phyloP scores from a whole-genome alignment of 2,329 filamentous ascomycete genomes.

The Aaosphaeria arxii region DNA sequence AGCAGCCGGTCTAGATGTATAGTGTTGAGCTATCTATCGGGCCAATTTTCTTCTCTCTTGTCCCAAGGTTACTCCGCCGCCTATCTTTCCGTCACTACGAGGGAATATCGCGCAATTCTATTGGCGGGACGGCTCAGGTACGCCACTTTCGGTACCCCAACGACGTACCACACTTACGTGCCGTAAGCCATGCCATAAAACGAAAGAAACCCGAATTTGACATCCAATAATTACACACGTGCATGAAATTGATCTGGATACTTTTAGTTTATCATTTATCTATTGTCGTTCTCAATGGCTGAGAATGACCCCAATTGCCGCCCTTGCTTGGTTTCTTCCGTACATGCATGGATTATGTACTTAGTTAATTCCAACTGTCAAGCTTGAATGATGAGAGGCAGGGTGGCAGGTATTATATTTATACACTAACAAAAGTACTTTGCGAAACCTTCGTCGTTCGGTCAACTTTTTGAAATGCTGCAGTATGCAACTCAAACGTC shows the following conservation, averaged over 20 bases:
- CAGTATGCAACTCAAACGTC: no score
- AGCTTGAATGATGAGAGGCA: no score
- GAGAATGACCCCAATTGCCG: not conserved
- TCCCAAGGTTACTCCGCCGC: slow-evolving; percentile 1
- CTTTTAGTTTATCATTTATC: not conserved
- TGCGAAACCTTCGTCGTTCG: no score
- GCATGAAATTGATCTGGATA: not conserved
- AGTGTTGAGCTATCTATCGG: not conserved
- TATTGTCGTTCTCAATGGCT: not conserved
- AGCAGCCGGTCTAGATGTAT: not conserved
- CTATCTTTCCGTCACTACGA: slow-evolving; percentile 11
- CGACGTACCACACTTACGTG: not conserved
- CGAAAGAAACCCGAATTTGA: not conserved
- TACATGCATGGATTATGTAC: no score
- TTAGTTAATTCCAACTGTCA: no score
- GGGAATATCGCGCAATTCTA: slow-evolving; percentile 10
- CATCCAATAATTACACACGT: not conserved
- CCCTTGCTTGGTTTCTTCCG: no score
- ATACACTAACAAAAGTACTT: no score
- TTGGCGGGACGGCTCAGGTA: not conserved
- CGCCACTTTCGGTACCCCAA: not conserved
- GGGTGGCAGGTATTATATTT: no score
- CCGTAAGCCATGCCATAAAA: not conserved
- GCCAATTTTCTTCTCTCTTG: not conserved
- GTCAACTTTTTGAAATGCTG: no score